Base-by-base conservation (phyloP, 768 basidiomycete genomes). In the Strobilomyces confusus region DNA sequence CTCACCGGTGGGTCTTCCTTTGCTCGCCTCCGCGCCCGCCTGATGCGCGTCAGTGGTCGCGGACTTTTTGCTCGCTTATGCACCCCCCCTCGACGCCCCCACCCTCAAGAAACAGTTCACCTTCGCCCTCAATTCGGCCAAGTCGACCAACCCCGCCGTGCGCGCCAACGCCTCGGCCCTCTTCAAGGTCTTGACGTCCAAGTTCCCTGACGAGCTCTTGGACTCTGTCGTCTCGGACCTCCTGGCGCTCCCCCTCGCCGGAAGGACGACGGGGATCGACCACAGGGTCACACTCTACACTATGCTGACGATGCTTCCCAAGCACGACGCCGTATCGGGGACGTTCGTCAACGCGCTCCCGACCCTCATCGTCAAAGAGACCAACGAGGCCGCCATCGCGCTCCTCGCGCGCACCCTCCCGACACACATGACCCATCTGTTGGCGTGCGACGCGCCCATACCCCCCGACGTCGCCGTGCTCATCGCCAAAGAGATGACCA, bases 241-340 rank as follows among this genome's bases (percentile, higher is more conserved):
- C 5, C 72, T 93, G 11, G 72, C 74, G n/a, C 76, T 92, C 0
- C 89, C 92, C 2, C 85, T 87, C 60, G 69, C 84, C 0, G 89
- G 92, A 20, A 99, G 97, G 75, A 90, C 93, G 0, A 73, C 85
- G 1, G 92, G 92, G 2, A 80, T 89, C 2, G 95, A 95, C 51
- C 93, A 98, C 66, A 84, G 95, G 17, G 68, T 84, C 5, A 76
- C 87, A 0, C 74, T 98, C 9, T 95, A 92, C 70, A 77, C 81
- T 1, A 92, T 98, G 84, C 76, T 93, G 2, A 71, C 77, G 2
- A 64, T 64, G 47, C 56, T 93, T 1, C 69, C 73, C 0, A 75
- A 85, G 3, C 80, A 80, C 5, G 59, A 73, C 3, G 55, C 69
- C 0, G 69, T 84, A 1, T 80, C 92, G 0, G 62, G 77, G 41